Evolutionary conservation across 306 rosid genomes (phyloP).

Genomic region (Geum urbanum): DNA sequence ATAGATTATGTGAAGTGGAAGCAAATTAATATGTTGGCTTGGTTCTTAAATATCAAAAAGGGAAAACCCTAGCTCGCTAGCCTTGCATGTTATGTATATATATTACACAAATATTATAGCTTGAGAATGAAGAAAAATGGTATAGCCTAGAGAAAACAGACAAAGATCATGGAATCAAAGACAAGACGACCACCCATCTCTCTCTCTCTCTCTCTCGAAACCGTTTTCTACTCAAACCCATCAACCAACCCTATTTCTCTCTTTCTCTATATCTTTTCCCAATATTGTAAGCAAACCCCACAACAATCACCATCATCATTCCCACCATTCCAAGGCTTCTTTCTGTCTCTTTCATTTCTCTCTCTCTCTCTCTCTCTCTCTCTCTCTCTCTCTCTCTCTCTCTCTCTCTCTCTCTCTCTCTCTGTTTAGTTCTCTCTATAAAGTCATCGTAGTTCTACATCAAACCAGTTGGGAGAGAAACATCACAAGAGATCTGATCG

Average conservation of each 20-base stretch:
- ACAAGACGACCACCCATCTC: slow-evolving; percentile 64
- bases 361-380: slow-evolving; percentile 1
- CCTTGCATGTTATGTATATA: background rate
- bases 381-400: slow-evolving; percentile 21
- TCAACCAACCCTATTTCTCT: slow-evolving; percentile 58
- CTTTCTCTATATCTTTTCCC: slow-evolving; percentile 48
- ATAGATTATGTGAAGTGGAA: slow-evolving; percentile 83
- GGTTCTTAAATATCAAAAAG: slow-evolving; percentile 44
- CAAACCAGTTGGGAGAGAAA: slow-evolving; percentile 47
- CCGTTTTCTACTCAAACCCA: slow-evolving; percentile 95
- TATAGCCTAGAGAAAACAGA: slow-evolving; percentile 7
- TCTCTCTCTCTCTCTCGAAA: slow-evolving; percentile 47
- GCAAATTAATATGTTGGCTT: slow-evolving; percentile 66
- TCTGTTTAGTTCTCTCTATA: slow-evolving; percentile 34
- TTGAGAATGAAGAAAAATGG: slow-evolving; percentile 61
- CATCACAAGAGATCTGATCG: background rate
- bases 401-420: slow-evolving; percentile 1
- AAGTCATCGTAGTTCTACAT: slow-evolving; percentile 38
- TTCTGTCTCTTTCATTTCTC: slow-evolving; percentile 15
- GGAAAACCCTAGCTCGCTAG: background rate
- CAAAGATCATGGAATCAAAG: slow-evolving; percentile 71
- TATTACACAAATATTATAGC: slow-evolving; percentile 14
- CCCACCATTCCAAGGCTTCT: slow-evolving; percentile 71
- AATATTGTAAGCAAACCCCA: slow-evolving; percentile 93
- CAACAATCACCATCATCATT: slow-evolving; percentile 67